A percentile compares a stretch with the other conserved stretches of the same genome.
Evolutionary conservation across 768 basidiomycete species (phyloP).

Genomic region (Dentipellis sp.): DNA sequence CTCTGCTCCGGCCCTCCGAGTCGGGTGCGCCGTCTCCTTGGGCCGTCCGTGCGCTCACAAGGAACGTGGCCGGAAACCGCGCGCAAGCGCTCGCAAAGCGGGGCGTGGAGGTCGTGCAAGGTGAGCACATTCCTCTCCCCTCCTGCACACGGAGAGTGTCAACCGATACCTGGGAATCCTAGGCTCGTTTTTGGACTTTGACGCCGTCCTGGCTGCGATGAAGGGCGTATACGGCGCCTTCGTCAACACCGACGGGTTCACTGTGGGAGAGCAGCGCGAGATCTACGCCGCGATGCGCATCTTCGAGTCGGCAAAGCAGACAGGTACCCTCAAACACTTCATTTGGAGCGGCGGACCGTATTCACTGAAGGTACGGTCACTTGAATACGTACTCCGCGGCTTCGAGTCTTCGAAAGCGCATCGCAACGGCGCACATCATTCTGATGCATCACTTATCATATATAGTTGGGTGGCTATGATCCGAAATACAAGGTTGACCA

Average conservation of each 20-base stretch:
- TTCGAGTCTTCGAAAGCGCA: no score
- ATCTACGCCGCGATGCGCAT: constrained; percentile 12
- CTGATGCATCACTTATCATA: background rate
- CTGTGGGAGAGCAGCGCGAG: constrained; percentile 11
- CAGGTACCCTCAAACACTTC: constrained; percentile 10
- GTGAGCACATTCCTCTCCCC: background rate
- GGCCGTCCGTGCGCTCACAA: background rate
- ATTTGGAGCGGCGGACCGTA: constrained; percentile 13
- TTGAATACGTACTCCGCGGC: no score
- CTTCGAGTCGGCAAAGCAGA: constrained; percentile 12
- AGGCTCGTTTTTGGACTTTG: constrained; percentile 13
- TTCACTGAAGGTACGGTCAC: background rate
- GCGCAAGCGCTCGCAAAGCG: background rate
- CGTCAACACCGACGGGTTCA: constrained; percentile 12
- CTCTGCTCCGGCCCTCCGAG: background rate
- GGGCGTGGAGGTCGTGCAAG: background rate
- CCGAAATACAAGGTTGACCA: background rate
- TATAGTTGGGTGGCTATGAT: background rate
- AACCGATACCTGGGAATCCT: background rate
- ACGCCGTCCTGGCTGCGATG: background rate
- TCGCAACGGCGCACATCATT: background rate
- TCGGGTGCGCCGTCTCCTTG: background rate
- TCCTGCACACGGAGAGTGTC: background rate
- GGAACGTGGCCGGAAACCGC: background rate
- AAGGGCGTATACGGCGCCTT: constrained; percentile 13